Percentiles rank a stretch among this genome's conserved stretches.
Conservation (phyloP, 768 basidiomycete genomes). For the Mycena capillaripes region DNA sequence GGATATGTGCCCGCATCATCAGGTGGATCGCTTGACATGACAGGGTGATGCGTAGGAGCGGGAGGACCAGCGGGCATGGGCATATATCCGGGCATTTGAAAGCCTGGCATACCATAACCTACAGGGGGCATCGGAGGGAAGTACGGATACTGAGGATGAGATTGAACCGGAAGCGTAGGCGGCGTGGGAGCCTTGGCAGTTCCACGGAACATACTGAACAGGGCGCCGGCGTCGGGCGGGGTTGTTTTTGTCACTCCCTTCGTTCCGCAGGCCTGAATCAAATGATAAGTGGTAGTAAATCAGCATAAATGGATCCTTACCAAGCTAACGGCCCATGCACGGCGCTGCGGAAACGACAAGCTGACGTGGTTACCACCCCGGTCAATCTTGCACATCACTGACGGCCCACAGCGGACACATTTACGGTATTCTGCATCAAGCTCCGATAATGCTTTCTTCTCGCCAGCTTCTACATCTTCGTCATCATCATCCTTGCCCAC, state of each 20-base stretch:
- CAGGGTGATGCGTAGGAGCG: neutral
- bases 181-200: neutral
- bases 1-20: constrained; percentile 19
- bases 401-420: constrained; percentile 17
- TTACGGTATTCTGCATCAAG: neutral
- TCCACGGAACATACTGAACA: neutral
- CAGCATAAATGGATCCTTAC: constrained; percentile 11
- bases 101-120: neutral
- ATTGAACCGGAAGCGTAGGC: neutral
- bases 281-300: constrained; percentile 15
- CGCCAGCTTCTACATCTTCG: constrained; percentile 5
- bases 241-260: constrained; percentile 12
- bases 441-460: constrained; percentile 2
- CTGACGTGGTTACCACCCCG: constrained; percentile 10
- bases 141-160: neutral
- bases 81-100: constrained; percentile 8
- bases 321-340: constrained; percentile 13
- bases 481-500: constrained; percentile 13
- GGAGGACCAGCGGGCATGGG: constrained; percentile 1
- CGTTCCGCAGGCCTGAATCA: constrained; percentile 18
- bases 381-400: constrained; percentile 24
- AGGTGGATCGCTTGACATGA: constrained; percentile 23
- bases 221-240: neutral
- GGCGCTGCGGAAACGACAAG: constrained; percentile 5
- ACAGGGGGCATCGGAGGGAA: neutral